Percentiles rank a stretch among this genome's conserved stretches.
Evolutionary conservation across 2,329 filamentous ascomycete species (phyloP).

Genomic region (Pseudogymnoascus sp.): DNA sequence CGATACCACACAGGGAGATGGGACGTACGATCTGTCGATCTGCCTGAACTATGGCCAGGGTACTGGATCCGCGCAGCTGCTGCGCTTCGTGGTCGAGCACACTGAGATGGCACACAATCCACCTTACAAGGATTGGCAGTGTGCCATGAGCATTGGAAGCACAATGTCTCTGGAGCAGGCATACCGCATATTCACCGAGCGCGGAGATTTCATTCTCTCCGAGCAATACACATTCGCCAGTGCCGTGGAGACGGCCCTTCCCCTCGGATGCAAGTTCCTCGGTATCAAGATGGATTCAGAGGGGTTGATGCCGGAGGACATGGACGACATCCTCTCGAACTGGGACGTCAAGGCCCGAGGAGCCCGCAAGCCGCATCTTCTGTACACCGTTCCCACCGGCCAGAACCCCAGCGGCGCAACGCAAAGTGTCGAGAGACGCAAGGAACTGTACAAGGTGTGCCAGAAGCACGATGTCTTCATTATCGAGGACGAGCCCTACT

Average conservation of each 20-base stretch:
- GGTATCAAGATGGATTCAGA: slow-evolving; percentile 58
- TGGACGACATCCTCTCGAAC: slow-evolving; percentile 54
- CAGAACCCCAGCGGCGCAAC: slow-evolving; percentile 72
- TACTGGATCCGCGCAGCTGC: slow-evolving; percentile 73
- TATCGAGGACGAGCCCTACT: slow-evolving; percentile 68
- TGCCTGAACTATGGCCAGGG: slow-evolving; percentile 92
- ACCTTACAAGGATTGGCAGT: slow-evolving; percentile 84
- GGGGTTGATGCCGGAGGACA: slow-evolving; percentile 51
- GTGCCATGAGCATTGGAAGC: slow-evolving; percentile 74
- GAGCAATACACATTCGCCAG: slow-evolving; percentile 88
- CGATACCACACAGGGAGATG: slow-evolving; percentile 56
- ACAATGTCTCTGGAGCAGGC: slow-evolving; percentile 80
- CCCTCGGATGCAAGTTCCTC: slow-evolving; percentile 52
- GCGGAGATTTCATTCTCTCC: slow-evolving; percentile 70
- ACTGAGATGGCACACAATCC: slow-evolving; percentile 84
- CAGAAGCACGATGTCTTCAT: slow-evolving; percentile 66
- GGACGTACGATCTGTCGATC: slow-evolving; percentile 67
- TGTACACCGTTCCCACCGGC: slow-evolving; percentile 65
- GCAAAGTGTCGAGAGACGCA: slow-evolving; percentile 48
- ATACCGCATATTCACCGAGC: slow-evolving; percentile 69
- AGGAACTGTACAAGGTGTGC: slow-evolving; percentile 54
- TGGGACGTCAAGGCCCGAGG: slow-evolving; percentile 53
- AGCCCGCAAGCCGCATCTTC: slow-evolving; percentile 55
- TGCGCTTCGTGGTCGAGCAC: slow-evolving; percentile 89
- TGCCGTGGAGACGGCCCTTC: slow-evolving; percentile 56